These are phyloP conservation scores for Lactarius evosmus DNA, from an alignment of 768 basidiomycete genomes.

Conservation along the genomic window DNA sequence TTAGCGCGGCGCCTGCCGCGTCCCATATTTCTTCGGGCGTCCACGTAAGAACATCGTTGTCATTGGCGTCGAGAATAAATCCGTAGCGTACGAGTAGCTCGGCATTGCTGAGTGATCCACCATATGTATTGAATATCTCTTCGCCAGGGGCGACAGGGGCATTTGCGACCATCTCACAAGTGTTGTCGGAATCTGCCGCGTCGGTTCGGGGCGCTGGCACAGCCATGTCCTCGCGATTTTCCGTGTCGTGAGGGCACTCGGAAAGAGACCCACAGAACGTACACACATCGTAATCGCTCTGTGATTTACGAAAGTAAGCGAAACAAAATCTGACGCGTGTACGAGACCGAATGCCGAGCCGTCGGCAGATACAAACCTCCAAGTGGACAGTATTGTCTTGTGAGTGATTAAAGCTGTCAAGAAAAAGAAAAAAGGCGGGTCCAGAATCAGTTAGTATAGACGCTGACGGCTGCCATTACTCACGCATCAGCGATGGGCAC, in stretches of 20 bases:
- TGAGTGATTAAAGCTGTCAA: slow-evolving; percentile 66
- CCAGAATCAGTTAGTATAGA: not conserved
- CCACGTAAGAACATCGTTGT: slow-evolving; percentile 52
- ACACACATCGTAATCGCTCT: slow-evolving; percentile 77
- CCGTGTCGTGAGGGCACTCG: slow-evolving; percentile 65
- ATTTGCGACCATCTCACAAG: slow-evolving; percentile 67
- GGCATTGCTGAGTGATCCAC: slow-evolving; percentile 61
- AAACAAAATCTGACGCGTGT: not conserved
- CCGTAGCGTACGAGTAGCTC: slow-evolving; percentile 68
- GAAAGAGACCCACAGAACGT: slow-evolving; percentile 62
- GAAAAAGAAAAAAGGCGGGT: slow-evolving; percentile 13
- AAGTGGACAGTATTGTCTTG: slow-evolving; percentile 69
- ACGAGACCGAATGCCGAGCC: not conserved
- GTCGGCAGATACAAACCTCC: slow-evolving; percentile 47
- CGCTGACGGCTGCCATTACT: slow-evolving; percentile 32
- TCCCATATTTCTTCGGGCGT: slow-evolving; percentile 27
- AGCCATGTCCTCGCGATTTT: slow-evolving; percentile 20
- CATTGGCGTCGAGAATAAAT: slow-evolving; percentile 71
- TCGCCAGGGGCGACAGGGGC: slow-evolving; percentile 44
- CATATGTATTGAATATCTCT: slow-evolving; percentile 79
- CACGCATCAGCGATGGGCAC: slow-evolving; percentile 84
- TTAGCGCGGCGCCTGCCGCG: slow-evolving; percentile 26
- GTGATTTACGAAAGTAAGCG: slow-evolving; percentile 20
- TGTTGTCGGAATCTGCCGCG: slow-evolving; percentile 28
- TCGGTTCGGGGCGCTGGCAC: not conserved